These are phyloP conservation scores for Cetraspora pellucida DNA, from an alignment of 192 early-diverging fungal species.

Conservation along the genomic window DNA sequence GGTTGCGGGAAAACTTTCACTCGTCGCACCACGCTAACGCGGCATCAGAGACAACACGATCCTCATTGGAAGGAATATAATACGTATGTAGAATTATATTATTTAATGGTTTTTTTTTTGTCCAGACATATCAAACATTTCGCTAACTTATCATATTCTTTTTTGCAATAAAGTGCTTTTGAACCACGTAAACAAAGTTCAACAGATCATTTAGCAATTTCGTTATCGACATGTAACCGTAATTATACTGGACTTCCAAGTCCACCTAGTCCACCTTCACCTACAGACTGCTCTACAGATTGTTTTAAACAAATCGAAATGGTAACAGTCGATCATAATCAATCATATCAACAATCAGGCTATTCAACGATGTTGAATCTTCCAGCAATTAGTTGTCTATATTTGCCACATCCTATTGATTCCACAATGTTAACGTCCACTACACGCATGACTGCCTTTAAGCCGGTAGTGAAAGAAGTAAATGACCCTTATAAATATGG, in stretches of 20 bases:
- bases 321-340: neutral
- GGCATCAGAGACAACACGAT: conserved; percentile 46
- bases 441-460: neutral
- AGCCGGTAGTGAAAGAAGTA: conserved; percentile 15
- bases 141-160: neutral
- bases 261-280: conserved; percentile 4
- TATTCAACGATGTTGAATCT: neutral
- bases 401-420: neutral
- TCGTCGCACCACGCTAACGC: conserved; percentile 63
- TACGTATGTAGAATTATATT: conserved; percentile 21
- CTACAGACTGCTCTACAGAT: neutral
- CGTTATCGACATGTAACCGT: neutral
- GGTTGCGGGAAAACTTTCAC: conserved; percentile 79
- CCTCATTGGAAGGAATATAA: conserved; percentile 33
- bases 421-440: neutral
- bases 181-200: conserved; percentile 19
- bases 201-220: neutral
- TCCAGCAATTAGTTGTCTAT: conserved; percentile 6
- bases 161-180: conserved; percentile 16
- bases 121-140: neutral
- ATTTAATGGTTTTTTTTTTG: neutral
- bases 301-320: neutral
- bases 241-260: conserved; percentile 7
- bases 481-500: conserved; percentile 21
- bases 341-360: neutral